These are phyloP conservation scores for Rosa rugosa DNA, from an alignment of 306 rosid genomes.

Conservation along the genomic window DNA sequence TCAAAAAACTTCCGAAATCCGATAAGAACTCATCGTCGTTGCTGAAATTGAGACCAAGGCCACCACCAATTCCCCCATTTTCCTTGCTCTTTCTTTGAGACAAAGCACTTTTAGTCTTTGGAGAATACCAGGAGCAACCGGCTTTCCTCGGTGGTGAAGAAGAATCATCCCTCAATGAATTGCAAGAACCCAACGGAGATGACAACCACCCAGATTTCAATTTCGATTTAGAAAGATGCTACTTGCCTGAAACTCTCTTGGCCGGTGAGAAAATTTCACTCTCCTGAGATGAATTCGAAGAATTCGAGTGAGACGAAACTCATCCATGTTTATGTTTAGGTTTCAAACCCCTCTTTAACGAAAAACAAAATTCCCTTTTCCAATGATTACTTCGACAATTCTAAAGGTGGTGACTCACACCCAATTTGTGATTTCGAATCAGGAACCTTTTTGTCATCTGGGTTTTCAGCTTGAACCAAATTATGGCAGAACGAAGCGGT, in stretches of 20 bases:
- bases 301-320: conserved; percentile 41
- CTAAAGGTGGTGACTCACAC: too few species aligned
- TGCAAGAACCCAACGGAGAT: conserved; percentile 32
- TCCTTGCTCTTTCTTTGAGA: conserved; percentile 48
- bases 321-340: conserved; percentile 30
- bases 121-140: conserved; percentile 80
- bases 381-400: too few species aligned
- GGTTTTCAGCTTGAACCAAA: too few species aligned
- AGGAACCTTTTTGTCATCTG: too few species aligned
- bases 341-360: not conserved
- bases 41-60: conserved; percentile 38
- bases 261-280: conserved; percentile 37
- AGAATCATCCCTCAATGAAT: conserved; percentile 32
- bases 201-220: conserved; percentile 17
- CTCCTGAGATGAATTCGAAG: conserved; percentile 41
- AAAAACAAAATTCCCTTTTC: too few species aligned
- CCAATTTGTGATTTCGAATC: too few species aligned
- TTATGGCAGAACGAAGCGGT: too few species aligned
- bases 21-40: conserved; percentile 47
- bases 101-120: conserved; percentile 64
- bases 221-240: not conserved
- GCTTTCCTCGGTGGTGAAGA: conserved; percentile 61
- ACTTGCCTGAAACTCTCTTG: conserved; percentile 20
- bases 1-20: conserved; percentile 58
- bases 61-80: conserved; percentile 14